Evolutionary conservation across 2,329 filamentous ascomycete genomes (phyloP), one percentile per base, ranked within the genome.

Genomic region (Fusarium sarcochroum): DNA sequence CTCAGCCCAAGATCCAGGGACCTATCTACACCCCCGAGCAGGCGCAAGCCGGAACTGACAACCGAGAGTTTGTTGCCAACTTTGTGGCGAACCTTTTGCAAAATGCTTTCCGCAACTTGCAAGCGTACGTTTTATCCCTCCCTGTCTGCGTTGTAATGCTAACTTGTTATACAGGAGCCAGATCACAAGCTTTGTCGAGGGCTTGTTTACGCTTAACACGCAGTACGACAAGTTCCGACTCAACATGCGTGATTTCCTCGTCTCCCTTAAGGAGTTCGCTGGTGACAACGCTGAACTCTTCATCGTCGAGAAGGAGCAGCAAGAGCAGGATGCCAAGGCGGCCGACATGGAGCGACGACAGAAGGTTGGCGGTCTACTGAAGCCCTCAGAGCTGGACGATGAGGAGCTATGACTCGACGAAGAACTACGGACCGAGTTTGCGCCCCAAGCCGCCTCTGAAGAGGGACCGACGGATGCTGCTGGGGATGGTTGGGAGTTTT

Each of bases 281-380:
- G 96, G 93, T 52, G 96, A 99, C 81, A 98, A 98, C 74, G 89
- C 95, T 1, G 96, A 99, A 77, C 86, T 99, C 11, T 99, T 92
- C 80, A 90, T 92, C 6, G 94, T 97, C 60, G 96, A 99, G 80
- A 94, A 97, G 80, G 96, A 99, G 80, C 92, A 97, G 79, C 93
- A 94, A 68, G 91, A 95, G 64, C 90, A 89, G 69, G 93, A 95
- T 73, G 93, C 92, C 46, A 93, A 94, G 79, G 90, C 91, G 48
- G 92, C 93, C 21, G 97, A 99, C 79, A 90, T 94, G 75, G 93
- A 98, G 81, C 91, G 95, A 72, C 90, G 93, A 66, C 93, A 95
- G 83, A 98, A 97, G 86, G 93, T 99, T 57, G 94, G 96, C 72
- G 96, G 97, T 76, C 86, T 99, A 65, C 85, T 99, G 76, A 98